Evolutionary conservation across 768 basidiomycete genomes (phyloP).

Genomic region (Nidula microcarpa): DNA sequence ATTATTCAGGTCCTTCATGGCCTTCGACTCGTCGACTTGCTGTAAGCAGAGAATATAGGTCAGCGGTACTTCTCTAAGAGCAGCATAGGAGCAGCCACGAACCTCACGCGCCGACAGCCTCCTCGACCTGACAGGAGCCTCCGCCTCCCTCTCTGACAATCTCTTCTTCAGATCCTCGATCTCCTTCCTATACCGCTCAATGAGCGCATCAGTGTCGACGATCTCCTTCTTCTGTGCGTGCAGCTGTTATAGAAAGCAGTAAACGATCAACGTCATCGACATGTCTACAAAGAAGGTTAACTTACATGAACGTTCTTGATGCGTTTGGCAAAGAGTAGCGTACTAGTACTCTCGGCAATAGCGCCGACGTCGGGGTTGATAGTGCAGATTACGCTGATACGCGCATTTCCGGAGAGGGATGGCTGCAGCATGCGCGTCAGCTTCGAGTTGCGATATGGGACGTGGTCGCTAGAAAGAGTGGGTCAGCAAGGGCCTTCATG

Average conservation of each 20-base stretch:
- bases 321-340: slow-evolving; percentile 86
- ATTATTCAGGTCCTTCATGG: slow-evolving; percentile 78
- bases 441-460: slow-evolving; percentile 95
- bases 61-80: background rate
- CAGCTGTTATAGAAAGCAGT: slow-evolving; percentile 34
- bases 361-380: slow-evolving; percentile 83
- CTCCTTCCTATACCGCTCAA: slow-evolving; percentile 92
- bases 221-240: slow-evolving; percentile 92
- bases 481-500: background rate
- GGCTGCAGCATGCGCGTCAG: slow-evolving; percentile 93
- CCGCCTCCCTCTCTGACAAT: slow-evolving; percentile 66
- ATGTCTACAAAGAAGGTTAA: background rate
- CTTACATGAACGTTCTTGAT: slow-evolving; percentile 84
- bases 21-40: slow-evolving; percentile 84
- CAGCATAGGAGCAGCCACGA: slow-evolving; percentile 4
- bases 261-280: background rate
- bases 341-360: slow-evolving; percentile 82
- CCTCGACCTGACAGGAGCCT: slow-evolving; percentile 46
- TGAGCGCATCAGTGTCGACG: slow-evolving; percentile 88
- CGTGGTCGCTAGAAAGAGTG: slow-evolving; percentile 59
- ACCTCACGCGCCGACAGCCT: slow-evolving; percentile 52
- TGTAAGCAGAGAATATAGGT: slow-evolving; percentile 17
- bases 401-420: slow-evolving; percentile 90
- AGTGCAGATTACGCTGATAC: slow-evolving; percentile 95
- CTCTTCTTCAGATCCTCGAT: slow-evolving; percentile 85